Evolutionary conservation across 768 basidiomycete species (phyloP).

Genomic region (Clitopilus hobsonii): DNA sequence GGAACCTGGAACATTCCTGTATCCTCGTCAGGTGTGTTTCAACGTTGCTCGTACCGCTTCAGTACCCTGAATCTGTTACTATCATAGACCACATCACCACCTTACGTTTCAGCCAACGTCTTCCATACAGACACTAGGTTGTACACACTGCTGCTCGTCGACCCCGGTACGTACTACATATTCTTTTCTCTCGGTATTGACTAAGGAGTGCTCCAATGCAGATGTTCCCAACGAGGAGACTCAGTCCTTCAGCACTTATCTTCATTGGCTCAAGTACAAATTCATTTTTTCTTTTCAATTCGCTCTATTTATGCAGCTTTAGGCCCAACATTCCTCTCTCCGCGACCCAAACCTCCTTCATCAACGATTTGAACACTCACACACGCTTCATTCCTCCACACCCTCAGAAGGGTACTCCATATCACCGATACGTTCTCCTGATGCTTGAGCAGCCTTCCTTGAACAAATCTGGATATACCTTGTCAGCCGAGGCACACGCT

Average conservation of each 20-base stretch:
- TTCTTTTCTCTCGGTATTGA: not conserved
- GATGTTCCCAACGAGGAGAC: slow-evolving; percentile 79
- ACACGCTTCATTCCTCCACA: slow-evolving; percentile 87
- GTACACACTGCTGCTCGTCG: slow-evolving; percentile 88
- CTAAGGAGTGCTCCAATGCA: slow-evolving; percentile 20
- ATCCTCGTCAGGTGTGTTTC: slow-evolving; percentile 60
- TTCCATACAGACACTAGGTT: slow-evolving; percentile 78
- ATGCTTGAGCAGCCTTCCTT: slow-evolving; percentile 64
- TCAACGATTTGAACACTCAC: slow-evolving; percentile 45
- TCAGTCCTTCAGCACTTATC: slow-evolving; percentile 61
- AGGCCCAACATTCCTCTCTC: slow-evolving; percentile 84
- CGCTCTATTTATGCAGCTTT: slow-evolving; percentile 6
- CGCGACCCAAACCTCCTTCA: slow-evolving; percentile 38
- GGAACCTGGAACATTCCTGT: slow-evolving; percentile 67
- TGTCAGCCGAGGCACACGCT: slow-evolving; percentile 28
- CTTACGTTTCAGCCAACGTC: slow-evolving; percentile 65
- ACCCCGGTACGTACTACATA: slow-evolving; percentile 54
- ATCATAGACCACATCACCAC: slow-evolving; percentile 57
- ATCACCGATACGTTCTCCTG: slow-evolving; percentile 84
- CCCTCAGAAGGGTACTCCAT: slow-evolving; percentile 82
- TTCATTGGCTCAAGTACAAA: slow-evolving; percentile 84
- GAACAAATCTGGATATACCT: slow-evolving; percentile 25
- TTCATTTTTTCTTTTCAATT: slow-evolving; percentile 7
- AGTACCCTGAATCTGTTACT: not conserved
- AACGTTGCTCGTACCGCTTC: not conserved